Percentiles rank a stretch among this genome's conserved stretches.
These are phyloP conservation scores for Chalciporus piperatus DNA, from an alignment of 768 basidiomycete species.

Conservation along the genomic window DNA sequence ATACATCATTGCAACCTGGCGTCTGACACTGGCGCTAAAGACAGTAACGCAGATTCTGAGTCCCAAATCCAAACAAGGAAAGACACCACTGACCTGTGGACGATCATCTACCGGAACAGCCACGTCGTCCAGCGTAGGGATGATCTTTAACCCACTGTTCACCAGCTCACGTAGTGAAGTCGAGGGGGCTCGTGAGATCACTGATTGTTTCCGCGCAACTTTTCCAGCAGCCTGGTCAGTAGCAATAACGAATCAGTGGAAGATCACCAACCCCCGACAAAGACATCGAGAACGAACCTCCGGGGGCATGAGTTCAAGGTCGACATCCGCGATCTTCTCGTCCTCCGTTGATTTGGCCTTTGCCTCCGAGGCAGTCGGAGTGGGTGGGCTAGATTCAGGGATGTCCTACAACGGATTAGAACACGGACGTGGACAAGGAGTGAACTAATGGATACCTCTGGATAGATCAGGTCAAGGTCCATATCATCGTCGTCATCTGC, in stretches of 20 bases:
- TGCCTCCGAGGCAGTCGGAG: not conserved
- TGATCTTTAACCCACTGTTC: not conserved
- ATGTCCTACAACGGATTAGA: conserved; percentile 8
- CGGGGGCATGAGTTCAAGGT: conserved; percentile 19
- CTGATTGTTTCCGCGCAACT: not conserved
- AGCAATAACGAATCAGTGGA: not conserved
- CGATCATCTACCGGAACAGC: not conserved
- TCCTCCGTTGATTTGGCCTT: not conserved
- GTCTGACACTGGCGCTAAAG: conserved; percentile 17
- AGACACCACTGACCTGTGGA: conserved; percentile 4
- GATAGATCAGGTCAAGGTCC: conserved; percentile 22
- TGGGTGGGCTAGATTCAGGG: not conserved
- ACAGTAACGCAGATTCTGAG: not conserved
- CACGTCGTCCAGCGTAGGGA: conserved; percentile 2
- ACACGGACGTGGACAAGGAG: not conserved
- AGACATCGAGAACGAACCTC: conserved; percentile 2
- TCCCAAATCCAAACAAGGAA: not conserved
- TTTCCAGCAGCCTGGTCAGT: conserved; percentile 9
- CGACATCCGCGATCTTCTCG: conserved; percentile 1
- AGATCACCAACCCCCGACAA: too few species aligned
- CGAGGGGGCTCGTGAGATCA: not conserved
- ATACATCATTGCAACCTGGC: conserved; percentile 12
- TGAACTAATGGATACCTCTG: conserved; percentile 14
- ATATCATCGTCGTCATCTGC: not conserved
- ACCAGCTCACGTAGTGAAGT: conserved; percentile 3